Evolutionary conservation across 345 rosid species (phyloP), one percentile per base, ranked within the genome.

Genomic region (Luvunga scandens): DNA sequence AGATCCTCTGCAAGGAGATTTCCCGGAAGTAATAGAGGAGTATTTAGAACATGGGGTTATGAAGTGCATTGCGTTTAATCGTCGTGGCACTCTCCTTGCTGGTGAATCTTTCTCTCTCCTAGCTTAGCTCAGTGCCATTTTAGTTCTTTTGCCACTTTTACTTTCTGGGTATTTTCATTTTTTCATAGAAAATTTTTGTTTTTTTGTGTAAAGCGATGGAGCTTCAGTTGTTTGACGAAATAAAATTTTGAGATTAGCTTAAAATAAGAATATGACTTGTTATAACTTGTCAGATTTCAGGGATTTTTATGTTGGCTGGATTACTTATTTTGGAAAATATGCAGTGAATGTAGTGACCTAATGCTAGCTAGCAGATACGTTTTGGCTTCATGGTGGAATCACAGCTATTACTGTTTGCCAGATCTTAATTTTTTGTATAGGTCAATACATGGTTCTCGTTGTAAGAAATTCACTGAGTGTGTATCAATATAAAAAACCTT

Each of bases 1-100:
- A 88, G 98, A 94, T 90, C 98, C 99, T 36, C 57, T 97, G 85
- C 99, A 97, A 90, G 99, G 99, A 80, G 99, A 94, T 85, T 97
- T 97, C 73, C 98, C 98, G 14, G 98, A 94, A 81, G 98, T 94
- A 67, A 94, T 97, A 75, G 98, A 97, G 88, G 99, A 97, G 87
- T 97, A 88, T 81, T 78, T 97, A 87, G 97, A 97, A 63, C 95
- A 97, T 85, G 99, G 98, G 16, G 84, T 91, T 75, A 94, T 91
- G 90, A 93, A 96, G 72, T 96, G 99, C 69, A 87, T 97, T 53
- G 97, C 99, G 79, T 97, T 97, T 66, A 97, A 97, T 77, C 98
- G 98, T 81, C 97, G 98, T 42, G 99, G 98, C 1, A 91, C 98
- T 70, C 98, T 97, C 82, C 98, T 97, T 66, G 98, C 99, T 12